phyloP scores from a whole-genome alignment of 2,329 filamentous ascomycete species.

The Bipolaris zeicola region DNA sequence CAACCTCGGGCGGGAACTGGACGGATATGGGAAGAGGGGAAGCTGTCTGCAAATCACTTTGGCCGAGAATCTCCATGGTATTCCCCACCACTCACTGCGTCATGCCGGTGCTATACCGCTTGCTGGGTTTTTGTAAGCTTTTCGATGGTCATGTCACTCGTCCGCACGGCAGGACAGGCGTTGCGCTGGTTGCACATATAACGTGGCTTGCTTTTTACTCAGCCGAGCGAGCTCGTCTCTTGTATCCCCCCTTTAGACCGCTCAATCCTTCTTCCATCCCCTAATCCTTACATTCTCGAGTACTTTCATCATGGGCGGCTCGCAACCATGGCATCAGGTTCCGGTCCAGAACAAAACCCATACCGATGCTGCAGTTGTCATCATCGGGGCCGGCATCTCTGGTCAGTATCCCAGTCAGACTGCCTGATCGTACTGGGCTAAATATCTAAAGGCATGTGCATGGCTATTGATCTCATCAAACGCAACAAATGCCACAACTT shows the following conservation, averaged over 20 bases:
- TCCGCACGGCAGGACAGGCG: no score
- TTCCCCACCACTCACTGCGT: conserved; percentile 1
- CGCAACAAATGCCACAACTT: conserved; percentile 60
- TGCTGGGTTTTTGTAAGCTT: not conserved
- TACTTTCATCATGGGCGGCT: conserved; percentile 31
- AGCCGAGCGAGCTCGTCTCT: no score
- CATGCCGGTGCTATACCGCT: not conserved
- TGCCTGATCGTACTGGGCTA: not conserved
- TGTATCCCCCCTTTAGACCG: no score
- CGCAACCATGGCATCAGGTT: conserved; percentile 54
- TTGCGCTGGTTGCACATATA: no score
- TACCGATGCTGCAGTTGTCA: conserved; percentile 60
- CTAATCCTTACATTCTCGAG: not conserved
- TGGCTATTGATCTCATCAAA: conserved; percentile 63
- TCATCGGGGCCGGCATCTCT: conserved; percentile 62
- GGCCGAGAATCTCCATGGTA: not conserved
- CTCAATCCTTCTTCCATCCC: no score
- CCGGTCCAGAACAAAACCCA: conserved; percentile 57
- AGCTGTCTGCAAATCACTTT: not conserved
- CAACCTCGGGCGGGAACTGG: not conserved
- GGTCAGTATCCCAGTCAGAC: conserved; percentile 38
- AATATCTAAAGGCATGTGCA: conserved; percentile 54
- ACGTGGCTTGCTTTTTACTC: no score
- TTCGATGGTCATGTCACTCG: not conserved
- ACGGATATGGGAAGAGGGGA: conserved; percentile 2